These are phyloP conservation scores for Dionaea muscipula DNA, from an alignment of 179 eudicot species.

Conservation along the genomic window DNA sequence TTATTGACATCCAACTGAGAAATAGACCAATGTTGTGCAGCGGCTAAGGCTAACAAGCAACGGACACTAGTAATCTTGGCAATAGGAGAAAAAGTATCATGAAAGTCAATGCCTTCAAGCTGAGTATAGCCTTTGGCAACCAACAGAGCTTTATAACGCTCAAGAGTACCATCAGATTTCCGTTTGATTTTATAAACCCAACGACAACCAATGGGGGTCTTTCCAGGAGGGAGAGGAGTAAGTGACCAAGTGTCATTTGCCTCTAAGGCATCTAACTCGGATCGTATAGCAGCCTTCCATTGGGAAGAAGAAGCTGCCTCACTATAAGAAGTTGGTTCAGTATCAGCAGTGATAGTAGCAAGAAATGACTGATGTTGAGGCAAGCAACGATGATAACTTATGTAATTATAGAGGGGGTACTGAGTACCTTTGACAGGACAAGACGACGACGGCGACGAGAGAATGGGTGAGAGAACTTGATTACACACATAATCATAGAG, in stretches of 20 bases:
- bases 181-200: constrained; percentile 11
- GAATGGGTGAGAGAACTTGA: constrained; percentile 7
- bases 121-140: background rate
- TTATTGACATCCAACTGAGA: background rate
- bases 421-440: constrained; percentile 8
- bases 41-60: background rate
- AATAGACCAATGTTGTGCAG: background rate
- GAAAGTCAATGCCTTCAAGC: background rate
- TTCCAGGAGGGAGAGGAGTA: constrained; percentile 5
- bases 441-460: background rate
- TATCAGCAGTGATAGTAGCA: background rate
- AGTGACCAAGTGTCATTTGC: constrained; percentile 9
- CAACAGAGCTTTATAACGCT: background rate
- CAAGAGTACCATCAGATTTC: background rate
- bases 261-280: background rate
- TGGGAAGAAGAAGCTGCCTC: constrained; percentile 5
- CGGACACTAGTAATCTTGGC: background rate
- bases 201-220: constrained; percentile 10
- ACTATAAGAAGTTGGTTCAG: constrained; percentile 7
- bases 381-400: constrained; percentile 1
- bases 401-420: background rate
- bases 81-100: background rate
- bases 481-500: constrained; percentile 4
- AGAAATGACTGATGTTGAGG: constrained; percentile 1
- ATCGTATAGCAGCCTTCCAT: constrained; percentile 1